phyloP scores from a whole-genome alignment of 1,284 basidiomycete species.

The Ceratobasidium sp. region DNA sequence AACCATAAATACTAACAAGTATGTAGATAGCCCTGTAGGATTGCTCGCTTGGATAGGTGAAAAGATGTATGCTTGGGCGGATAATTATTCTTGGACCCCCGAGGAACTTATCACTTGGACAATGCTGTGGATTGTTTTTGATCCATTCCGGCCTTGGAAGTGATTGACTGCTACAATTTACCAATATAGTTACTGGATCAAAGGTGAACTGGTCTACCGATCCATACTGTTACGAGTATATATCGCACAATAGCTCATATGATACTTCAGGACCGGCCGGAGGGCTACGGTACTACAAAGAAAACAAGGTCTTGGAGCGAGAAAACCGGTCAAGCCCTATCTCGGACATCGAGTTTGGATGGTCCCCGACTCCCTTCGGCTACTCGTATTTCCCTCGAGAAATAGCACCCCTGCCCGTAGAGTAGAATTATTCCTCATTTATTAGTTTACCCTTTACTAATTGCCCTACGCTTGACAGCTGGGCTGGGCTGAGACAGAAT shows the following conservation, averaged over 20 bases:
- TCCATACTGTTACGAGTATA: not conserved
- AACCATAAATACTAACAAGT: not conserved
- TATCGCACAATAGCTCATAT: constrained; percentile 2
- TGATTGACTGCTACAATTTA: not conserved
- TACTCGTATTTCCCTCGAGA: constrained; percentile 48
- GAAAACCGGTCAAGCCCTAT: not conserved
- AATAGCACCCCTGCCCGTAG: constrained; percentile 45
- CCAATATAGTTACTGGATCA: constrained; percentile 24
- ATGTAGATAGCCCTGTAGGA: constrained; percentile 49
- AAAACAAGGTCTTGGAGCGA: constrained; percentile 30
- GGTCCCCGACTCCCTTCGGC: constrained; percentile 47
- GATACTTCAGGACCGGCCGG: constrained; percentile 31
- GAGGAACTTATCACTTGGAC: constrained; percentile 50
- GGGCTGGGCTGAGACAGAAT: constrained; percentile 47
- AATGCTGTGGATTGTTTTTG: constrained; percentile 45
- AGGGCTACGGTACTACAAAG: constrained; percentile 49
- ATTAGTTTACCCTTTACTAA: not conserved
- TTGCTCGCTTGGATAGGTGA: constrained; percentile 51
- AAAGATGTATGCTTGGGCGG: constrained; percentile 49
- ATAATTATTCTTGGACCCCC: constrained; percentile 49
- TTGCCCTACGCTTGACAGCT: constrained; percentile 31
- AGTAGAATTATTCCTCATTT: constrained; percentile 40
- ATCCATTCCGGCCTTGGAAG: not conserved
- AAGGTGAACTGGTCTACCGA: not conserved
- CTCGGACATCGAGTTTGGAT: constrained; percentile 4